Evolutionary conservation across 257 asterid species (phyloP), one percentile per base, ranked within the genome.

Genomic region (Lantana camara): DNA sequence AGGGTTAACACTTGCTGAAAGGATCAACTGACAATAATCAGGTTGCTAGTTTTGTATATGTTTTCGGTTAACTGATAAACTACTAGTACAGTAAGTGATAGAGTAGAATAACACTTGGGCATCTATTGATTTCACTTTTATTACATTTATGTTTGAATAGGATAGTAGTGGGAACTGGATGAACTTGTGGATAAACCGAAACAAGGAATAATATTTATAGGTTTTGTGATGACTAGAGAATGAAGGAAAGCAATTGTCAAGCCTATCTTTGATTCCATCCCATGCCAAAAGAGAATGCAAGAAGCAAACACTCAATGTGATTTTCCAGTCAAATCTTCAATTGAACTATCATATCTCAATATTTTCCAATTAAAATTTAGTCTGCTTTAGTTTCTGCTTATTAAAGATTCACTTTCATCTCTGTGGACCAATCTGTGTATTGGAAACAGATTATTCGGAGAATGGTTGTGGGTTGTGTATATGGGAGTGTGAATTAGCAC

Each of bases 111-210:
- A 40, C 8, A 24, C 32, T 9, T 49, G 59, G 46, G 50, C 17
- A 35, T 68, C 34, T 4, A 13, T 42, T 59, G 68, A 29, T 30
- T 67, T 46, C n/a, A 5, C 22, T 19, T 15, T 9, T 35, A n/a
- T 9, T 41, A 38, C 27, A 1, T 15, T n/a, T 3, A 29, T 41
- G 40, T 9, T 19, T 32, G 56, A 69, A 60, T 32, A 22, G 13
- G 49, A n/a, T n/a, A n/a, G 49, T 44, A 21, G 70, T 42, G 15
- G 69, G 58, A 32, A 15, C 35, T 13, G 29, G 61, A 29, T 60
- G 42, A 60, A 12, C 15, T 41, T n/a, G n/a, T n/a, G n/a, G n/a
- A n/a, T n/a, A n/a, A n/a, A n/a, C n/a, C n/a, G n/a, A n/a, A n/a
- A n/a, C n/a, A n/a, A n/a, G n/a, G n/a, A n/a, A n/a, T n/a, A n/a